A percentile compares a stretch with the other conserved stretches of the same genome.
phyloP scores from a whole-genome alignment of 306 rosid genomes.

The Gastrolobium villosum region DNA sequence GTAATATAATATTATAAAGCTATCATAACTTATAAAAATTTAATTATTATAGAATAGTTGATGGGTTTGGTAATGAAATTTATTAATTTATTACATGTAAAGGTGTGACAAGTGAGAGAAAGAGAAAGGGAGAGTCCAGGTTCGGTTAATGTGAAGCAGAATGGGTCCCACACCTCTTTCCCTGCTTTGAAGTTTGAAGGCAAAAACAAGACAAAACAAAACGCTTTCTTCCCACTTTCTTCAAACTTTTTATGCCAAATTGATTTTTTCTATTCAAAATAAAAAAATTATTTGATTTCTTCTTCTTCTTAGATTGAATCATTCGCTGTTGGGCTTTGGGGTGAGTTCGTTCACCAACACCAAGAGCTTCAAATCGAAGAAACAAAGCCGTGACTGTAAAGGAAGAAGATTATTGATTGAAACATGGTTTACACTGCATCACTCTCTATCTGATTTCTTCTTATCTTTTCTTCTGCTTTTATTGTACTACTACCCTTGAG shows the following conservation, averaged over 20 bases:
- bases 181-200: no score
- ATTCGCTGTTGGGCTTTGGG: neutral
- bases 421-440: slow-evolving; percentile 1
- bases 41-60: neutral
- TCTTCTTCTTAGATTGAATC: neutral
- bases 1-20: no score
- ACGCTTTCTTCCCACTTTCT: neutral
- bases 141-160: slow-evolving; percentile 56
- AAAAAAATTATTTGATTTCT: neutral
- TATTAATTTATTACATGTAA: neutral
- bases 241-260: neutral
- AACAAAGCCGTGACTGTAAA: neutral
- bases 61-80: neutral
- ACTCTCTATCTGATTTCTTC: neutral
- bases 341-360: slow-evolving; percentile 9
- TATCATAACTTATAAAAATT: no score
- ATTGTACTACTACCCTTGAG: neutral
- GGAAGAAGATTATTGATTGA: slow-evolving; percentile 1
- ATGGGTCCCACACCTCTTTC: slow-evolving; percentile 52
- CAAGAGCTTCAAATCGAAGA: neutral
- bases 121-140: slow-evolving; percentile 48
- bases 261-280: no score
- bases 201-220: neutral
- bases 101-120: neutral
- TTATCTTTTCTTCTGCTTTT: neutral